These are phyloP conservation scores for Bryopsis sp. DNA, from an alignment of 139 green algal genomes.

Conservation along the genomic window DNA sequence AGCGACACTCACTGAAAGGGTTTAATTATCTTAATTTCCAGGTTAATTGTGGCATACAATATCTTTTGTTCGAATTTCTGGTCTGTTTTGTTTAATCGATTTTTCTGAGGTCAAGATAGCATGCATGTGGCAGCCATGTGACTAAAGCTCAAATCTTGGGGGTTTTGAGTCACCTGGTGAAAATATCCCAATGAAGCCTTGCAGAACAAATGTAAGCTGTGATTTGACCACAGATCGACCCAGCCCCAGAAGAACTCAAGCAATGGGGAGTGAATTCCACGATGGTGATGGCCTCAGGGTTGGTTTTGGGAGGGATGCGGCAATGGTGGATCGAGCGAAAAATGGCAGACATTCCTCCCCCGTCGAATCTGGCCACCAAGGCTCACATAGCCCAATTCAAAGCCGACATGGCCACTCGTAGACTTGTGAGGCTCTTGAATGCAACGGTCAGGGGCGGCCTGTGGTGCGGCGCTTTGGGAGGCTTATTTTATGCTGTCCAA, in stretches of 20 bases:
- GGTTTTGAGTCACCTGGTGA: no score
- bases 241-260: background rate
- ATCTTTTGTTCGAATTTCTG: no score
- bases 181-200: no score
- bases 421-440: slow-evolving; percentile 6
- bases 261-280: background rate
- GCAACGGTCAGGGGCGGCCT: slow-evolving; percentile 1
- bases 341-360: background rate
- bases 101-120: no score
- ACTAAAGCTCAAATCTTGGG: no score
- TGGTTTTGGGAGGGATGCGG: background rate
- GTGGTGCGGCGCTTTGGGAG: slow-evolving; percentile 4
- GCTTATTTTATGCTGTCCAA: slow-evolving; percentile 7
- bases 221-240: no score
- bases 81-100: no score
- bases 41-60: no score
- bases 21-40: no score
- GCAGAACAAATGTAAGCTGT: no score
- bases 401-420: background rate
- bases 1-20: no score
- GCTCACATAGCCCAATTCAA: background rate
- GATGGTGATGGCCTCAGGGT: background rate
- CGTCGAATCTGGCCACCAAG: background rate
- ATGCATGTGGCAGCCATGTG: no score
- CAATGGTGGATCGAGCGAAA: background rate